Evolutionary conservation across 1,284 basidiomycete genomes (phyloP).

Genomic region (Pholiota adiposa): DNA sequence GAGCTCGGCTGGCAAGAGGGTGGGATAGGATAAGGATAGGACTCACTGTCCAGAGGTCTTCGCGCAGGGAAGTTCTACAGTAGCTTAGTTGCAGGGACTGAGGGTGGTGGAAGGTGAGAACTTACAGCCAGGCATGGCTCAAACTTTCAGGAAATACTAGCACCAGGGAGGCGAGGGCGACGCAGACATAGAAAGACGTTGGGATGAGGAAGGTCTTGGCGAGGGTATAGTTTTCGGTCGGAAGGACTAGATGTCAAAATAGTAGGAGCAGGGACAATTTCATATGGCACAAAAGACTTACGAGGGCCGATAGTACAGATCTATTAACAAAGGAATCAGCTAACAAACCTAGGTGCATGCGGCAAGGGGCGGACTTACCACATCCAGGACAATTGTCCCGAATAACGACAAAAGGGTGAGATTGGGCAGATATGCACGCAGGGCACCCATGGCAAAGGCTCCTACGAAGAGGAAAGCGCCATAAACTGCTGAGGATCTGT

Average conservation of each 20-base stretch:
- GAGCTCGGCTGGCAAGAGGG: neutral
- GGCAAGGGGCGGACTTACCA: conserved; percentile 34
- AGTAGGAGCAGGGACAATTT: conserved; percentile 27
- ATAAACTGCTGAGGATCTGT: conserved; percentile 60
- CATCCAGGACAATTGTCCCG: conserved; percentile 62
- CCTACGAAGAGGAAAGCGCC: conserved; percentile 76
- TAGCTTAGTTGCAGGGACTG: neutral
- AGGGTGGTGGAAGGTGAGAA: neutral
- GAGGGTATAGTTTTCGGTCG: conserved; percentile 66
- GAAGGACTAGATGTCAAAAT: conserved; percentile 57
- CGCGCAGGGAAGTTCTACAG: conserved; percentile 39
- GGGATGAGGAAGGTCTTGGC: conserved; percentile 63
- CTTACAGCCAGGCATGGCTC: conserved; percentile 55
- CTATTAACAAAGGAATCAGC: conserved; percentile 17
- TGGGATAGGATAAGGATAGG: no score
- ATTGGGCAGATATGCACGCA: conserved; percentile 67
- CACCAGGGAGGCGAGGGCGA: conserved; percentile 58
- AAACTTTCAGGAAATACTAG: conserved; percentile 78
- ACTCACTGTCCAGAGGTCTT: conserved; percentile 43
- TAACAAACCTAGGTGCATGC: neutral
- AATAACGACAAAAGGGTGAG: conserved; percentile 62
- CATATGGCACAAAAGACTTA: conserved; percentile 41
- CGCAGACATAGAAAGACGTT: conserved; percentile 60
- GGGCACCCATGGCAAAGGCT: conserved; percentile 58
- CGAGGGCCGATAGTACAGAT: conserved; percentile 52